Evolutionary conservation across 192 early-diverging fungal genomes (phyloP).

Genomic region (Dissophora ornata): DNA sequence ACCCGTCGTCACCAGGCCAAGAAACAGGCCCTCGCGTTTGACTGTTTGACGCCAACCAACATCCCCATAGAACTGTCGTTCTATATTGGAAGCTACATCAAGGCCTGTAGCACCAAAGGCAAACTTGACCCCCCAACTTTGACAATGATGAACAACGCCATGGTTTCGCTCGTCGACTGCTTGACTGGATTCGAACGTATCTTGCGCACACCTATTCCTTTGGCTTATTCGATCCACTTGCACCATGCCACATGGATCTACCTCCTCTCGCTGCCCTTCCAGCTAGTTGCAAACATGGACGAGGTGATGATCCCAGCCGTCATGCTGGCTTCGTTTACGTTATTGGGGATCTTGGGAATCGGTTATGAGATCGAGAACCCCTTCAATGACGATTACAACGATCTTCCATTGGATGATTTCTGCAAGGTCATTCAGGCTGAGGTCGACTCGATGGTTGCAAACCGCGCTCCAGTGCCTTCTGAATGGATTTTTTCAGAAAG

Average conservation of each 20-base stretch:
- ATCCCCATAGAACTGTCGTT: conserved; percentile 72
- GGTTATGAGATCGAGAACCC: conserved; percentile 95
- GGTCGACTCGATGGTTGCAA: conserved; percentile 40
- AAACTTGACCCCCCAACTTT: conserved; percentile 57
- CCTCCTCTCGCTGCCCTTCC: conserved; percentile 84
- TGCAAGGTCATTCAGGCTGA: conserved; percentile 57
- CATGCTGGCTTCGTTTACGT: conserved; percentile 74
- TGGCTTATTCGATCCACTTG: conserved; percentile 90
- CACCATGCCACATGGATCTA: conserved; percentile 84
- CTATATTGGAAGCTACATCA: conserved; percentile 69
- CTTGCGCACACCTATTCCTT: conserved; percentile 85
- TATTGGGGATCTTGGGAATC: conserved; percentile 89
- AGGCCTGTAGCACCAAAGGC: conserved; percentile 40
- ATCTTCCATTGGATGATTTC: conserved; percentile 69
- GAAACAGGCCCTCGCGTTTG: conserved; percentile 26
- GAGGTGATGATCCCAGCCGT: conserved; percentile 77
- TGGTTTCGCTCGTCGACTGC: conserved; percentile 67
- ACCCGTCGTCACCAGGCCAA: conserved; percentile 33
- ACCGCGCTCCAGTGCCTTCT: conserved; percentile 14
- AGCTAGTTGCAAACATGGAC: conserved; percentile 63
- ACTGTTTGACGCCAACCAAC: conserved; percentile 49
- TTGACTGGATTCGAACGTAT: conserved; percentile 87
- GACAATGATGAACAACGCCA: conserved; percentile 59
- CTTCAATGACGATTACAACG: conserved; percentile 86
- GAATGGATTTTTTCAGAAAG: conserved; percentile 56